Evolutionary conservation across 2,329 filamentous ascomycete genomes (phyloP), one percentile per base, ranked within the genome.

Genomic region (Herpotrichia juniperi): DNA sequence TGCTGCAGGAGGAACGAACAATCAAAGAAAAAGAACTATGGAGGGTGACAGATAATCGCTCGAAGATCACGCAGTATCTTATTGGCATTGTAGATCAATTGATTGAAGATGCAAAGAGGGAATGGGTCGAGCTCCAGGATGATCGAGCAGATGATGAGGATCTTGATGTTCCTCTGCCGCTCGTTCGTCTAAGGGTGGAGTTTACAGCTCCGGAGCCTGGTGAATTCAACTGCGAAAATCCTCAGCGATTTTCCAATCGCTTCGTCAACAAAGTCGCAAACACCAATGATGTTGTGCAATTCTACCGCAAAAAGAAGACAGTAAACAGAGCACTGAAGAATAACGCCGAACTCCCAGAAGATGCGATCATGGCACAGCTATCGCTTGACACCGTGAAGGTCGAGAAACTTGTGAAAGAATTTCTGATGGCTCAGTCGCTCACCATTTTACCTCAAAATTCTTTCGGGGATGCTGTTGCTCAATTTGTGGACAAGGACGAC

Each of bases 401-500:
- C 4, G 91, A 96, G 58, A 88, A 89, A 58, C 81, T 99, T 0
- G 93, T 99, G 0, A 84, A 88, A 44, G 92, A 97, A 61, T 97
- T 93, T 63, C 82, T 99, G 2, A 84, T 85, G 0, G 89, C 90
- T 0, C 93, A 97, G 66, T 93, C 91, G 0, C 83, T 99, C 26
- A 96, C 93, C 51, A 94, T 99, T 43, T 81, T 99, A 0, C 94
- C 94, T 0, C 91, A 96, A 64, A 94, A 93, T 25, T 89, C 89
- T 0, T 97, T 99, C 66, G 90, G 92, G 14, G 93, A 97, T 66
- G 94, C 94, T 0, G 91, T 99, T 4, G 88, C 87, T 42, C 90
- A 96, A 55, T 99, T 94, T 64, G 91, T 99, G 22, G 87, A 93
- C 70, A 97, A 97, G 62, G 91, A 96, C 60, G 94, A 99, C 76